Evolutionary conservation across 305 asterid genomes (phyloP), one percentile per base, ranked within the genome.

Genomic region (Plantago coronopus): DNA sequence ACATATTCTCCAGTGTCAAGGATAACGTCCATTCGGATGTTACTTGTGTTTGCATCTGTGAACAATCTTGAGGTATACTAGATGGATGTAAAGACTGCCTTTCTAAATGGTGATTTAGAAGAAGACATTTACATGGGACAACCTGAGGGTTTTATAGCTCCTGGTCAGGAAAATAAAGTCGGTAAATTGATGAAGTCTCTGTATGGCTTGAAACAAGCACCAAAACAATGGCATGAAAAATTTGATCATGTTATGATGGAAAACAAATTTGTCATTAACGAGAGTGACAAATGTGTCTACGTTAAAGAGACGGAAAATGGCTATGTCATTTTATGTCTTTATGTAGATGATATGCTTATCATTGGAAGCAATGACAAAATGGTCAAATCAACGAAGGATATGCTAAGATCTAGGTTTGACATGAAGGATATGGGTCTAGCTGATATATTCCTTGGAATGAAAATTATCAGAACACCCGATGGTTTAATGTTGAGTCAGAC

Each of bases 51-150:
- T n/a, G n/a, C n/a, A n/a, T n/a, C n/a, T n/a, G n/a, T n/a, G n/a
- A n/a, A n/a, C n/a, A n/a, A n/a, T n/a, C n/a, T n/a, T n/a, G n/a
- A n/a, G n/a, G n/a, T n/a, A n/a, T n/a, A n/a, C n/a, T n/a, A n/a
- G n/a, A n/a, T n/a, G n/a, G n/a, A n/a, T n/a, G n/a, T 59, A 3
- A 43, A 59, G 22, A 59, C 23, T 16, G 14, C 63, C 8, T 59
- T 43, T 21, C 29, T 59, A 20, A 59, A 43, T 59, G 29, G 23
- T 9, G 63, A 42, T 22, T 59, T 59, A 20, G 53, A 44, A 17
- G 60, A 59, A 59, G 53, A 59, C 17, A 59, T 59, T 5, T 43
- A 21, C 4, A 59, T 59, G 31, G 42, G 22, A 23, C 29, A 59
- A 44, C 63, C 31, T 0, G 53, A 59, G 37, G 31, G 16, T 42